A percentile compares a stretch with the other conserved stretches of the same genome.
Evolutionary conservation across 305 asterid genomes (phyloP).

Genomic region (Coffea humblotiana): DNA sequence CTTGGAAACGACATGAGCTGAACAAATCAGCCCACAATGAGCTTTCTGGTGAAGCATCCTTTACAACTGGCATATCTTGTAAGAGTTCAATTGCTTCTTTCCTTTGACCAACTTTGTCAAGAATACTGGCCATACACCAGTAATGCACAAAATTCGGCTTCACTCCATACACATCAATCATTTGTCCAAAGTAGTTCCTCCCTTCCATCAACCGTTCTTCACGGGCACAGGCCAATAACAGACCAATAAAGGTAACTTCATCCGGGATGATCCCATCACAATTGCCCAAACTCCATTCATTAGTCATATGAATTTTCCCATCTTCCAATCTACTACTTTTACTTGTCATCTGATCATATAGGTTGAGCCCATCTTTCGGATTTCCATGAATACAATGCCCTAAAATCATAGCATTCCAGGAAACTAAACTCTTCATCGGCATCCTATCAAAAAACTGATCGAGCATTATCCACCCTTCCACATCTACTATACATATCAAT

Average conservation of each 20-base stretch:
- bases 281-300: constrained; percentile 8
- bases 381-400: constrained; percentile 70
- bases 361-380: constrained; percentile 51
- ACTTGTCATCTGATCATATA: constrained; percentile 46
- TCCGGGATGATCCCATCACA: constrained; percentile 37
- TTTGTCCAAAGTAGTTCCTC: constrained; percentile 42
- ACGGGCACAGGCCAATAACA: constrained; percentile 71
- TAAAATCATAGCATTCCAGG: constrained; percentile 69
- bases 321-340: constrained; percentile 15
- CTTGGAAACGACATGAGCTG: constrained; percentile 56
- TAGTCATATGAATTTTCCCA: constrained; percentile 7
- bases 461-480: constrained; percentile 51
- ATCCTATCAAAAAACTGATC: constrained; percentile 46
- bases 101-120: constrained; percentile 49
- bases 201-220: constrained; percentile 49
- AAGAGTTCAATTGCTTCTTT: constrained; percentile 56
- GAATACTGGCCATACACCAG: constrained; percentile 83
- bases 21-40: constrained; percentile 57
- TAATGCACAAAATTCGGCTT: constrained; percentile 70
- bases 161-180: constrained; percentile 43
- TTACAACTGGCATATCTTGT: constrained; percentile 39
- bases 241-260: constrained; percentile 64
- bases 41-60: constrained; percentile 39
- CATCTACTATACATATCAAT: constrained; percentile 71
- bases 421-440: constrained; percentile 42